Base-by-base conservation (phyloP, 495 filamentous ascomycete species). In the Cetradonia linearis region DNA sequence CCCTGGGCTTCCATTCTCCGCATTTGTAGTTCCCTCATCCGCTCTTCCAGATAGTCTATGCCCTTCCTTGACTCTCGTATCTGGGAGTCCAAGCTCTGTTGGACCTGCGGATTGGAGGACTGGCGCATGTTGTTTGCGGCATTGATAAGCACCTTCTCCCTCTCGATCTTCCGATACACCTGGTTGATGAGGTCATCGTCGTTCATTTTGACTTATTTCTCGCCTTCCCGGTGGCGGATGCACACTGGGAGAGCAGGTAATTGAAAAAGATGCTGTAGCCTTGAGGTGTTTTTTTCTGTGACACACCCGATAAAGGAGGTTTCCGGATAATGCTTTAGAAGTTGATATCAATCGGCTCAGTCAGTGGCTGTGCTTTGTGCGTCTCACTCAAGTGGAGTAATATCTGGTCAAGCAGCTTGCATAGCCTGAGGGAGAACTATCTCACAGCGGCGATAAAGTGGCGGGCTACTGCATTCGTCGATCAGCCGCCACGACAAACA, bases 121-220 rank as follows among this genome's bases (percentile, higher is more conserved):
- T 89, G 87, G 77, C 91, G 86, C 88, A 99, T 95, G 60, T 86
- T 81, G 70, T 89, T 89, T 56, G 94, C 94, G 65, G 88, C 91
- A 73, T 88, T 86, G 79, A 99, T 93, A 65, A 99, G 83, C 67
- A 86, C 86, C 79, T 92, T 91, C 73, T 99, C 94, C 72, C 93
- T 83, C 79, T 96, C 90, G 74, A 97, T 96, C 88, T 99, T 97
- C 76, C 84, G 86, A 76, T 86, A 83, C 77, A 97, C 88, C 75
- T 91, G 87, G 74, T 79, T 81, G 75, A 92, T 83, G 67, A 87
- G 83, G 67, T 91, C 86, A 66, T 95, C 89, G 72, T 88, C 81
- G 64, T 74, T 74, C 77, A 84, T 84, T 76, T 79, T 84, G 67
- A 56, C 70, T 61, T 18, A 31, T 30, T 38, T n/a, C 30, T 57